These are phyloP conservation scores for Penicillium sp. DNA, from an alignment of 2,329 filamentous ascomycete genomes.

Conservation along the genomic window DNA sequence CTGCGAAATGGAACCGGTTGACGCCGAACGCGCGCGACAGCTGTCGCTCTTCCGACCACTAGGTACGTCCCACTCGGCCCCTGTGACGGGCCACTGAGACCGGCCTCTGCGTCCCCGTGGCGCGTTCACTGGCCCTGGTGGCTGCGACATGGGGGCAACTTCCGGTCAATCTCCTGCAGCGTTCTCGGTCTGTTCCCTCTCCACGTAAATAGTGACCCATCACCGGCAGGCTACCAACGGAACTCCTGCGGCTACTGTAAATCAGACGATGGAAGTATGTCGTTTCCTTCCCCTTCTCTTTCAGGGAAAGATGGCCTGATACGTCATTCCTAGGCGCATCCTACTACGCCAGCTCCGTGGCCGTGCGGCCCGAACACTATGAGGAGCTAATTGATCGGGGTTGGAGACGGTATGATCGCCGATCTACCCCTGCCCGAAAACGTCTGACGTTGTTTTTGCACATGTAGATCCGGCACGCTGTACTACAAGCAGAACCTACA, in stretches of 20 bases:
- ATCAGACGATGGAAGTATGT: constrained; percentile 46
- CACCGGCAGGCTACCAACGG: constrained; percentile 45
- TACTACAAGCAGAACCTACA: constrained; percentile 59
- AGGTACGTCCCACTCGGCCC: constrained; percentile 36
- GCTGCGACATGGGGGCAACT: constrained; percentile 5
- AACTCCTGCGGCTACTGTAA: constrained; percentile 52
- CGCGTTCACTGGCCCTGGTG: constrained; percentile 30
- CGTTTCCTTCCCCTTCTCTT: constrained; percentile 7
- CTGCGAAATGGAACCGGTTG: constrained; percentile 30
- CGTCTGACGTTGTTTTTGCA: constrained; percentile 2
- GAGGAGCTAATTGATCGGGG: constrained; percentile 49
- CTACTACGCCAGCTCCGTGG: constrained; percentile 47
- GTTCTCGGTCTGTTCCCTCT: not conserved
- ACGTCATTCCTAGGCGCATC: constrained; percentile 38
- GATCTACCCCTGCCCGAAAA: constrained; percentile 1
- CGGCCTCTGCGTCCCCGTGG: constrained; percentile 31
- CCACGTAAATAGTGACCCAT: not conserved
- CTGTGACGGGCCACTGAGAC: constrained; percentile 34
- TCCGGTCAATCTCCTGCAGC: constrained; percentile 6
- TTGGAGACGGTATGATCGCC: constrained; percentile 45
- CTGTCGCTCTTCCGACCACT: constrained; percentile 46
- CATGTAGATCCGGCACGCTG: constrained; percentile 45
- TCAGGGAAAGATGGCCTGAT: constrained; percentile 15
- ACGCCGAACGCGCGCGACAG: constrained; percentile 42
- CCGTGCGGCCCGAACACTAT: constrained; percentile 47